These are phyloP conservation scores for Andrographis paniculata DNA, from an alignment of 305 asterid genomes.

Conservation along the genomic window DNA sequence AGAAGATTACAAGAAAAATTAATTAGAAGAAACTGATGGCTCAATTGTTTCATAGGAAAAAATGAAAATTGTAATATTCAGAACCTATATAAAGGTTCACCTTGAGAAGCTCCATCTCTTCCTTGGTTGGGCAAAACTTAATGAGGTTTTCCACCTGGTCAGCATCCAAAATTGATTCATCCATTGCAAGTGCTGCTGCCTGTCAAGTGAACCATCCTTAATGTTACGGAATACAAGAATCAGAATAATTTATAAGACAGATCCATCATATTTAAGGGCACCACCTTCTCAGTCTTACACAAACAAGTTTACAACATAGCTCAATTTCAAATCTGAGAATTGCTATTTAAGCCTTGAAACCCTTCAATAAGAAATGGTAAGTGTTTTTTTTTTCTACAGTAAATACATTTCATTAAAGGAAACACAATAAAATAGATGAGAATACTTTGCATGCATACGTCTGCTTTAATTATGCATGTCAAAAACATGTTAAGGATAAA, in stretches of 20 bases:
- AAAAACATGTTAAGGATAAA: neutral
- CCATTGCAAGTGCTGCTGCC: constrained; percentile 99
- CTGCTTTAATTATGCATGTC: too few species aligned
- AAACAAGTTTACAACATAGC: constrained; percentile 1
- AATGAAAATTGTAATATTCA: constrained; percentile 13
- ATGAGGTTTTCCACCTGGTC: constrained; percentile 98
- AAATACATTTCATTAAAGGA: too few species aligned
- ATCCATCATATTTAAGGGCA: neutral
- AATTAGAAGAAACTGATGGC: constrained; percentile 11
- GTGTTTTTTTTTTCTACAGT: too few species aligned
- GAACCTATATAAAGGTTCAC: constrained; percentile 28
- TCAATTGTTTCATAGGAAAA: constrained; percentile 10
- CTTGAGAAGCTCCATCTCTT: constrained; percentile 99
- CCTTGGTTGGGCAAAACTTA: constrained; percentile 98
- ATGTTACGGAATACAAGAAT: constrained; percentile 1
- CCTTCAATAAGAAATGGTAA: too few species aligned
- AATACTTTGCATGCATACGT: too few species aligned
- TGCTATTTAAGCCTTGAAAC: too few species aligned
- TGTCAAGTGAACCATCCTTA: constrained; percentile 23
- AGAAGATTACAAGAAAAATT: constrained; percentile 22
- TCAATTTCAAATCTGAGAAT: too few species aligned
- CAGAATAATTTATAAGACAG: constrained; percentile 5
- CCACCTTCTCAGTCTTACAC: constrained; percentile 7
- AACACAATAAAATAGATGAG: too few species aligned
- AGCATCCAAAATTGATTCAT: constrained; percentile 90